These are phyloP conservation scores for Penicillium coffeae DNA, from an alignment of 495 filamentous ascomycete species.

Conservation along the genomic window DNA sequence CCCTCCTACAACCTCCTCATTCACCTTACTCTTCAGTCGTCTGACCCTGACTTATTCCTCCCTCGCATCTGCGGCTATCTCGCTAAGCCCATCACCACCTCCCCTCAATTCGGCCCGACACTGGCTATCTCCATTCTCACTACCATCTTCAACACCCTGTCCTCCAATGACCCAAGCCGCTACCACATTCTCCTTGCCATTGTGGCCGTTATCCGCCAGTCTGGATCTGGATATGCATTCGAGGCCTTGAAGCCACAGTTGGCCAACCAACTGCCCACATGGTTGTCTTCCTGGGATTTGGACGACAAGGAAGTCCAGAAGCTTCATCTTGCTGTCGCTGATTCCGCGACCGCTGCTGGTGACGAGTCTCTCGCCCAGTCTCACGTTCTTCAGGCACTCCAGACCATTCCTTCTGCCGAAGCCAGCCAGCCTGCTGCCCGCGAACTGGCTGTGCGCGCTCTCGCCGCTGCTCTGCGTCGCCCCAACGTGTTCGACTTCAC, in stretches of 20 bases:
- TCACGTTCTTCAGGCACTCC: conserved; percentile 77
- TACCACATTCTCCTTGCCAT: conserved; percentile 88
- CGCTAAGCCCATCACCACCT: conserved; percentile 77
- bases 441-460: conserved; percentile 74
- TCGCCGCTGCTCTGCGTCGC: conserved; percentile 74
- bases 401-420: conserved; percentile 75
- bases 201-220: conserved; percentile 68
- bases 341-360: conserved; percentile 69
- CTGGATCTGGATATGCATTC: conserved; percentile 64
- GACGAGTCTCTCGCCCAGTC: conserved; percentile 76
- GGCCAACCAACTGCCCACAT: conserved; percentile 66
- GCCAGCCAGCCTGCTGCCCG: conserved; percentile 66
- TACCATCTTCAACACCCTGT: conserved; percentile 94
- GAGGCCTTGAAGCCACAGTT: conserved; percentile 78
- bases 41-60: conserved; percentile 78
- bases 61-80: conserved; percentile 83
- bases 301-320: conserved; percentile 77
- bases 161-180: conserved; percentile 66
- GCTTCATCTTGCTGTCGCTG: conserved; percentile 73
- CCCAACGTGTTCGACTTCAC: conserved; percentile 88
- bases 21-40: conserved; percentile 81
- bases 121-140: conserved; percentile 84
- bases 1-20: conserved; percentile 94
- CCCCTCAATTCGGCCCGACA: conserved; percentile 75
- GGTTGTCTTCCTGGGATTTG: conserved; percentile 80